phyloP scores from a whole-genome alignment of 163 green algal species.

The Chloromonas sp. region DNA sequence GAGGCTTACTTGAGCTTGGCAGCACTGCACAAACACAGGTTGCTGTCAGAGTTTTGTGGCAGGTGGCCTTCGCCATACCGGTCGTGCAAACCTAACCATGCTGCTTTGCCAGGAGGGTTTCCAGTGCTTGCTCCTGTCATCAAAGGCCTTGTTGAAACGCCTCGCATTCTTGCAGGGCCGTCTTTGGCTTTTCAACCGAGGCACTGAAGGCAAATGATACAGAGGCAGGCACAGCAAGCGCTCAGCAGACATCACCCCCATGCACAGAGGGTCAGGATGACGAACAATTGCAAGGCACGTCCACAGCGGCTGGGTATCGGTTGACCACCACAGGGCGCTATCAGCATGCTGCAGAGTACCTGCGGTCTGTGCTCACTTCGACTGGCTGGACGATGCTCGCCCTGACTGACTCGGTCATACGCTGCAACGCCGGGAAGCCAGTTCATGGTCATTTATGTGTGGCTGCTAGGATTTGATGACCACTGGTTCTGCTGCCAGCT shows the following conservation, averaged over 20 bases:
- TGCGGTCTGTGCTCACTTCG: not conserved
- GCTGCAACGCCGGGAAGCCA: constrained; percentile 34
- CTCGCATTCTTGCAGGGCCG: constrained; percentile 3
- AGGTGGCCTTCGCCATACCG: too few relatives aligned
- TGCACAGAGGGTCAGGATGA: not conserved
- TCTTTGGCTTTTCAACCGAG: constrained; percentile 27
- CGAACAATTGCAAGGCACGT: not conserved
- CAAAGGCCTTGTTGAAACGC: not conserved
- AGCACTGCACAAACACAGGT: not conserved
- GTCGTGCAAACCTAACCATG: too few relatives aligned
- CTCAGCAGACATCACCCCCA: not conserved
- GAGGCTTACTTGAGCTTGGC: not conserved
- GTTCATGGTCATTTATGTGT: constrained; percentile 40
- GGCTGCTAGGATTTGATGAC: not conserved
- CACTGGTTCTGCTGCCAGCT: not conserved
- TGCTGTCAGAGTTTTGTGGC: not conserved
- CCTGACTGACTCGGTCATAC: constrained; percentile 14
- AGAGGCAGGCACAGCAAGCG: not conserved
- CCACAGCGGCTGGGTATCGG: not conserved
- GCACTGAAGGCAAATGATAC: too few relatives aligned
- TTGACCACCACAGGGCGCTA: constrained; percentile 37
- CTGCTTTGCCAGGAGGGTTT: too few relatives aligned
- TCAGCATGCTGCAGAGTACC: constrained; percentile 29
- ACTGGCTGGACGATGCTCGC: constrained; percentile 32
- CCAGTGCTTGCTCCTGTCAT: not conserved